Evolutionary conservation across 441 rosid species (phyloP), one percentile per base, ranked within the genome.

Genomic region (Pelargonium australe): DNA sequence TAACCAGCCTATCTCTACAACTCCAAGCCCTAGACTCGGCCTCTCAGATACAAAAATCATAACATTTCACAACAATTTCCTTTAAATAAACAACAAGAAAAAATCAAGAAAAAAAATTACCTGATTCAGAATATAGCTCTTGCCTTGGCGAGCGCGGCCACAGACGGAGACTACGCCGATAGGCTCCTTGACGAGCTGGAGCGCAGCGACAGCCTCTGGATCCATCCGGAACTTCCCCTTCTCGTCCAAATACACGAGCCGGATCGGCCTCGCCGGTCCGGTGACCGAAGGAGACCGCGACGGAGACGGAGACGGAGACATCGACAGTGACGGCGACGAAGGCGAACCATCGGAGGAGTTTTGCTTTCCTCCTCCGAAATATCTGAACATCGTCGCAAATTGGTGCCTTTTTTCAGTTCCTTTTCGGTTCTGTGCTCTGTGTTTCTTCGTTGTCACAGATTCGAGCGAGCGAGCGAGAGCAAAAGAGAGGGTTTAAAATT

Each of bases 171-270:
- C 98, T 41, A 95, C 90, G 19, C 99, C 98, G 20, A 95, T 85
- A 11, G 99, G 99, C 25, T 73, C 98, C 86, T 92, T 92, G 43
- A 92, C 97, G 44, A 95, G 96, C 82, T 87, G 98, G 61, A 95
- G 80, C 28, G 87, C 79, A 4, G 96, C 96, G 37, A 92, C 97
- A 3, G 98, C 99, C 79, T 95, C 98, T 25, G 99, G 96, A 85
- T 95, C 99, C 99, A 92, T 92, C 66, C 92, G 85, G 68, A 95
- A 95, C 85, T 87, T 90, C 16, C 99, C 99, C 71, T 85, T 90
- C 80, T 92, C 96, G 71, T 95, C 98, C 76, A 87, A 86, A 25
- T 92, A 95, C 58, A 90, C 86, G 20, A 95, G 78, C 2, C 97
- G 89, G 69, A 95, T 83, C 17, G 99, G 99, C 73, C 98, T 83